Evolutionary conservation across 2,329 filamentous ascomycete genomes (phyloP), one percentile per base, ranked within the genome.

Genomic region (Botrytis aclada): DNA sequence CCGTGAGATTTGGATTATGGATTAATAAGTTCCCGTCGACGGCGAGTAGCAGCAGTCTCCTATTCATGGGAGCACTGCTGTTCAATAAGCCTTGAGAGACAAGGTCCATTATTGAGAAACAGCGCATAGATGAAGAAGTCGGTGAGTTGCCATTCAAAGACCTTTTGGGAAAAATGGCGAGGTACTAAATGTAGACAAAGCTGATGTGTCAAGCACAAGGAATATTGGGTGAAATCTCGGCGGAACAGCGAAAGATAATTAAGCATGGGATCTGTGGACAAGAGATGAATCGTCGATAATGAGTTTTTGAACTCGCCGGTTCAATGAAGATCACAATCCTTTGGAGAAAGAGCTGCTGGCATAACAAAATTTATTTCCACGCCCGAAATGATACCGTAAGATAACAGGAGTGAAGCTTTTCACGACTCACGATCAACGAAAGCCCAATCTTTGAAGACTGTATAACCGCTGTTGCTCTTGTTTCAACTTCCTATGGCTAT

Each of bases 111-210:
- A 51, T 12, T 22, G 25, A 51, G 2, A 25, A n/a, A 51, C 22
- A 51, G 22, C 10, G 10, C 45, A 51, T n/a, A 51, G 25, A 51
- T 22, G 22, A 51, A 47, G 45, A 51, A 51, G 45, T 51, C 45
- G 22, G 22, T 51, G 45, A 51, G 45, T 20, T 51, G 25, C 4
- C 22, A 47, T 51, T 51, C 14, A 14, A 8, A 51, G 14, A 0
- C 4, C 37, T 60, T 8, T 39, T n/a, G 2, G 2, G 4, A 39
- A n/a, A 1, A n/a, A 8, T 9, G 22, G 1, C 1, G 16, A 37
- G 22, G 22, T 39, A 62, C 4, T n/a, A n/a, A n/a, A 18, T 4
- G 25, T 18, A n/a, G 22, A n/a, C 34, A 51, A 51, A 12, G 12
- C 16, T 5, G 20, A n/a, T 7, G 6, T 39, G 9, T 25, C 22